Evolutionary conservation across 805 yeast species (phyloP), one percentile per base, ranked within the genome.

Genomic region (Saccharomycopsis fodiens): DNA sequence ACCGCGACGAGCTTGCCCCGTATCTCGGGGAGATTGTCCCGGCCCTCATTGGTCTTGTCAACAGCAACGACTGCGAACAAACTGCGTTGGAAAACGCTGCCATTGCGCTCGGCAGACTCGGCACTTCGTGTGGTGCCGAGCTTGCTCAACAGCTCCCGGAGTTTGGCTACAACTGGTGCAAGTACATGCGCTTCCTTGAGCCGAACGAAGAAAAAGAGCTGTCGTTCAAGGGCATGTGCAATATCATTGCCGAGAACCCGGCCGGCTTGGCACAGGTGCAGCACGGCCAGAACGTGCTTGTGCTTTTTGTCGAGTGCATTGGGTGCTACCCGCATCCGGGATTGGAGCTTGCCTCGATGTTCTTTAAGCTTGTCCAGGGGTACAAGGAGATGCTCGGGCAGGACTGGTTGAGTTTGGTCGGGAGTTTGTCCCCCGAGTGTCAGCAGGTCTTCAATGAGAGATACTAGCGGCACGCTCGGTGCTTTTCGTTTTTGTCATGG

Each of bases 171-270:
- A 69, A 70, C 29, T 91, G 97, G 97, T 76, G 88, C 53, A 65
- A 74, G 22, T 76, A 74, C 36, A 79, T 86, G 70, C 61, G 73
- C 55, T 74, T 74, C 51, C 67, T 87, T 45, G 81, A 78, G 36
- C 93, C 85, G 53, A 80, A 88, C 47, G 84, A 80, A 44, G 98
- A 93, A 61, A 93, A 93, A 64, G 95, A 85, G 52, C 73, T 88
- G 8, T 82, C 95, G 1, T 86, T 84, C 59, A 72, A 72, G 54
- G 98, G 98, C 2, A 83, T 93, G 78, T 72, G 88, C 58, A 75
- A 74, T 46, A 73, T 79, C 25, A 67, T 91, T 15, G 69, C 71
- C 31, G 59, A 64, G n/a, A 80, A 82, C 56, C 95, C 95, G 2
- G 70, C 73, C 29, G 83, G 79, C 0, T 64, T 85, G 39, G 72